Evolutionary conservation across 2,329 filamentous ascomycete genomes (phyloP).

Genomic region (Microdochium trichocladiopsis): DNA sequence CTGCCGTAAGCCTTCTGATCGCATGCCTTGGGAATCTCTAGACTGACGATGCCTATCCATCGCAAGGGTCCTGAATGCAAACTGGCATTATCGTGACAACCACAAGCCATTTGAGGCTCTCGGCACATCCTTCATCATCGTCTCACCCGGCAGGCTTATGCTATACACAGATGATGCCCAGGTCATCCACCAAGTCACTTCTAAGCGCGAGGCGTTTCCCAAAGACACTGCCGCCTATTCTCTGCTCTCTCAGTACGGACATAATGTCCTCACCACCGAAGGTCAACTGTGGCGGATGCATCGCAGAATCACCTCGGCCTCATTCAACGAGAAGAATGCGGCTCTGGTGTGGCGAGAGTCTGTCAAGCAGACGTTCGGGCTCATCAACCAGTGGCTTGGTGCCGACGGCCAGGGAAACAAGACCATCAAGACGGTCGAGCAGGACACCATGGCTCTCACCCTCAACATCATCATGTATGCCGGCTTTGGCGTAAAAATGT

Average conservation of each 20-base stretch:
- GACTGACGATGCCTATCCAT: constrained; percentile 27
- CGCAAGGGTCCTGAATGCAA: constrained; percentile 36
- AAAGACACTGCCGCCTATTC: constrained; percentile 56
- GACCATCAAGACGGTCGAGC: constrained; percentile 49
- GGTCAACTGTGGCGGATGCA: constrained; percentile 65
- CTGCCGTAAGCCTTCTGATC: constrained; percentile 41
- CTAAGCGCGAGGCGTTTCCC: constrained; percentile 62
- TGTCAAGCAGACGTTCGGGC: constrained; percentile 53
- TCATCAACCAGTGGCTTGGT: constrained; percentile 52
- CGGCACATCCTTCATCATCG: constrained; percentile 60
- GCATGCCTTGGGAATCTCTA: background rate
- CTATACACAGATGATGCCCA: constrained; percentile 58
- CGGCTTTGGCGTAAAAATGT: constrained; percentile 58
- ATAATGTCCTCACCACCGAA: constrained; percentile 66
- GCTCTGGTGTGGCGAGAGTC: constrained; percentile 57
- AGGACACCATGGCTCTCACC: constrained; percentile 57
- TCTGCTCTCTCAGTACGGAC: constrained; percentile 58
- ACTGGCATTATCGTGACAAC: constrained; percentile 51
- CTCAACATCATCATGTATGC: constrained; percentile 56
- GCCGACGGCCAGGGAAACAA: constrained; percentile 28
- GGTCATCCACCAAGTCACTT: constrained; percentile 57
- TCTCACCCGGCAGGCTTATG: constrained; percentile 45
- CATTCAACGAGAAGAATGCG: constrained; percentile 73
- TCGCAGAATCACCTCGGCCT: constrained; percentile 62
- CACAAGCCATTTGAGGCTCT: constrained; percentile 50